A percentile compares a stretch with the other conserved stretches of the same genome.
These are phyloP conservation scores for Pugionium cornutum DNA, from an alignment of 345 rosid species.

Conservation along the genomic window DNA sequence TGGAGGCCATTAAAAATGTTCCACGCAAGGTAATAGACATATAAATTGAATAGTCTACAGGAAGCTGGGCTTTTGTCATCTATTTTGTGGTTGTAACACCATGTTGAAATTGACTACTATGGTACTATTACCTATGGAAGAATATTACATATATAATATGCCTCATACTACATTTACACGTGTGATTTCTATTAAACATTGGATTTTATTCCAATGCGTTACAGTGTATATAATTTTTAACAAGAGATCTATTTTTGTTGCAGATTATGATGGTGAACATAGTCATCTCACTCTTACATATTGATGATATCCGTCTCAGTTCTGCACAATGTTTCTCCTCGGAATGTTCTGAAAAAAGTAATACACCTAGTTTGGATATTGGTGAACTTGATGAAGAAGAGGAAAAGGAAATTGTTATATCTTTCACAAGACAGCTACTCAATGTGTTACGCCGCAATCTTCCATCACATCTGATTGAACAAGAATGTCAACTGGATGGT, in stretches of 20 bases:
- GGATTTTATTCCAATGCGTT: neutral
- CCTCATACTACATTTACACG: constrained; percentile 11
- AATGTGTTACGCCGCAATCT: constrained; percentile 66
- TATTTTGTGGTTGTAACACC: neutral
- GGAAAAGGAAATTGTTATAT: constrained; percentile 68
- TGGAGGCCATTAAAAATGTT: constrained; percentile 72
- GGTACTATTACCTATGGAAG: neutral
- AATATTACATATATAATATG: constrained; percentile 14
- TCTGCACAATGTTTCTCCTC: constrained; percentile 56
- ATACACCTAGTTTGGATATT: constrained; percentile 47
- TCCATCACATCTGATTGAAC: constrained; percentile 55
- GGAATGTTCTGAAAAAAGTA: constrained; percentile 49
- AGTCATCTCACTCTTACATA: constrained; percentile 78
- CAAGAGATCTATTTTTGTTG: constrained; percentile 45
- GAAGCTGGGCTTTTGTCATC: constrained; percentile 15
- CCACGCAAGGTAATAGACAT: constrained; percentile 76
- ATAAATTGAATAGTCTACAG: constrained; percentile 5
- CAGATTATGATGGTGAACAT: constrained; percentile 94
- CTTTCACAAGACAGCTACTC: constrained; percentile 74
- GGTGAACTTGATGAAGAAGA: constrained; percentile 54
- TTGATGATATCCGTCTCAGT: constrained; percentile 76
- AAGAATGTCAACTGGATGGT: constrained; percentile 58
- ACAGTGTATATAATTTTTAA: constrained; percentile 28
- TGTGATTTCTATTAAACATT: constrained; percentile 13
- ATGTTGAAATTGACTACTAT: constrained; percentile 2